Percentiles rank a stretch among this genome's conserved stretches.
Evolutionary conservation across 768 basidiomycete genomes (phyloP).

Genomic region (Pisolithus microcarpus): DNA sequence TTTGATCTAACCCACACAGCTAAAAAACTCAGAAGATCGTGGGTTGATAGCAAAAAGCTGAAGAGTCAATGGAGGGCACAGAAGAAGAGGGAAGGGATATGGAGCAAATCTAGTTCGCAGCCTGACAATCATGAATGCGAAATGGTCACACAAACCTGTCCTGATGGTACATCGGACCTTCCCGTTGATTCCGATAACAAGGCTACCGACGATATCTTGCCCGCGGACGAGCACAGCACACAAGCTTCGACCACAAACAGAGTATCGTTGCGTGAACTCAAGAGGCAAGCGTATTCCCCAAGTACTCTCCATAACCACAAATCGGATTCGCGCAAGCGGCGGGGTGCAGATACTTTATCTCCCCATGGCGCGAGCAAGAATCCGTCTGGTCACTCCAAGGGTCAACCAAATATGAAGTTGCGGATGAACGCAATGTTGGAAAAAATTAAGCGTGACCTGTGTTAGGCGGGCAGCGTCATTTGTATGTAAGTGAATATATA

Average conservation of each 20-base stretch:
- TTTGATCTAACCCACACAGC: conserved; percentile 36
- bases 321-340: conserved; percentile 33
- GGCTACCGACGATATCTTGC: background rate
- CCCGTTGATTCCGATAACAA: too few relatives aligned
- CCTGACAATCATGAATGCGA: background rate
- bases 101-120: conserved; percentile 3
- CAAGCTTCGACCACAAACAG: conserved; percentile 6
- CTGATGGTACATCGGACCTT: too few relatives aligned
- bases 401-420: conserved; percentile 74
- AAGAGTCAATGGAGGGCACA: conserved; percentile 72
- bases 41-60: conserved; percentile 72
- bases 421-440: conserved; percentile 85
- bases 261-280: conserved; percentile 50
- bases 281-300: conserved; percentile 54
- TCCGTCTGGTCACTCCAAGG: conserved; percentile 7
- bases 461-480: conserved; percentile 20
- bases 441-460: conserved; percentile 64
- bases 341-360: conserved; percentile 1
- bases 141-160: too few relatives aligned
- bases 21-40: conserved; percentile 71
- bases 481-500: background rate
- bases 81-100: conserved; percentile 46
- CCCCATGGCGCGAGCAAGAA: background rate
- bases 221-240: conserved; percentile 1
- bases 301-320: conserved; percentile 53